These are phyloP conservation scores for Moesziomyces aphidis DNA, from an alignment of 1,284 basidiomycete genomes.

Conservation along the genomic window DNA sequence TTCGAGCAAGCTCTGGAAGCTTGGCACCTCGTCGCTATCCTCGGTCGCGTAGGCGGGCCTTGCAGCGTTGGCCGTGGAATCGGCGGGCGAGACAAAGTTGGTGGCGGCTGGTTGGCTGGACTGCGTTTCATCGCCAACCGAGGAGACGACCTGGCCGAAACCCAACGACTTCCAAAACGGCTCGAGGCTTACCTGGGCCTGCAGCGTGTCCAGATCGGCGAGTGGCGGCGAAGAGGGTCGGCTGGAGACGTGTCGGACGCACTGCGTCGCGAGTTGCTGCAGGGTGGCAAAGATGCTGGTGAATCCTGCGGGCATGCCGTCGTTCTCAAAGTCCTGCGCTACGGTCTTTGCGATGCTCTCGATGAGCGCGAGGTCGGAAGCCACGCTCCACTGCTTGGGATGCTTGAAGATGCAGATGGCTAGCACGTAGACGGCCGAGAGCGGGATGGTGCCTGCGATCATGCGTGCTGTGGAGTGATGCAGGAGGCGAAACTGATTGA, in stretches of 20 bases:
- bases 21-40: not conserved
- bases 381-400: slow-evolving; percentile 10
- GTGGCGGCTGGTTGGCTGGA: not conserved
- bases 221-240: slow-evolving; percentile 1
- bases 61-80: not conserved
- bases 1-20: slow-evolving; percentile 8
- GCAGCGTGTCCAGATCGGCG: not conserved
- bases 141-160: slow-evolving; percentile 4
- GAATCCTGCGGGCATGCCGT: slow-evolving; percentile 12
- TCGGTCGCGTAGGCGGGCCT: too few species aligned
- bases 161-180: slow-evolving; percentile 10
- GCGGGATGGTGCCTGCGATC: slow-evolving; percentile 12
- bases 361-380: slow-evolving; percentile 14
- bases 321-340: slow-evolving; percentile 2
- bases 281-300: slow-evolving; percentile 14
- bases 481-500: slow-evolving; percentile 11
- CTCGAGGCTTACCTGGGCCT: slow-evolving; percentile 5
- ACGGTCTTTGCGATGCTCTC: slow-evolving; percentile 13
- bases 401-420: slow-evolving; percentile 21
- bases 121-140: not conserved
- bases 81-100: not conserved
- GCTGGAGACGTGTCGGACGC: slow-evolving; percentile 3
- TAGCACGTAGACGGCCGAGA: slow-evolving; percentile 14
- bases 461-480: slow-evolving; percentile 9
- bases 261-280: slow-evolving; percentile 10